These are phyloP conservation scores for Apiospora sp. DNA, from an alignment of 2,329 filamentous ascomycete species.

Conservation along the genomic window DNA sequence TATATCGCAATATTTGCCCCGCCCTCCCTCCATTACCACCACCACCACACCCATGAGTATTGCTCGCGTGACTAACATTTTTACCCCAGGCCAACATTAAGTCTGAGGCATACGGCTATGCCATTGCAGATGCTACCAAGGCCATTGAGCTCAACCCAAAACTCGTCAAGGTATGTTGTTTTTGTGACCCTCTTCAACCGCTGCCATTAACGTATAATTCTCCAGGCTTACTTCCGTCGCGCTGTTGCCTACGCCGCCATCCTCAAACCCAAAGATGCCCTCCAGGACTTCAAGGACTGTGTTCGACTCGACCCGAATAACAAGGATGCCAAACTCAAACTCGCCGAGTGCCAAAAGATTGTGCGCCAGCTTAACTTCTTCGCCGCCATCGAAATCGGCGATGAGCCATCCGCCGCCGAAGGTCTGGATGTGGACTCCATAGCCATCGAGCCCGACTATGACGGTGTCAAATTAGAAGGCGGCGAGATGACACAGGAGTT, in stretches of 20 bases:
- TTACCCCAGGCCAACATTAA: slow-evolving; percentile 83
- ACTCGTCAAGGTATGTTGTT: slow-evolving; percentile 78
- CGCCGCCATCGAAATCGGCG: slow-evolving; percentile 91
- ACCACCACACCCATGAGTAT: slow-evolving; percentile 30
- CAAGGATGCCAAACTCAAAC: slow-evolving; percentile 88
- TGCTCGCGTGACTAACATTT: slow-evolving; percentile 57
- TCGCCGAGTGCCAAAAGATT: slow-evolving; percentile 93
- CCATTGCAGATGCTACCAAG: slow-evolving; percentile 87
- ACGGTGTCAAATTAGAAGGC: slow-evolving; percentile 76
- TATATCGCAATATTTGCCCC: slow-evolving; percentile 20
- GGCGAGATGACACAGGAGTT: slow-evolving; percentile 94
- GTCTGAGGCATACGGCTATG: slow-evolving; percentile 92
- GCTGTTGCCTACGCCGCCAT: slow-evolving; percentile 93
- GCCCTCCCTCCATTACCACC: slow-evolving; percentile 28
- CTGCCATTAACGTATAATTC: slow-evolving; percentile 27
- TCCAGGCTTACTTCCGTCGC: slow-evolving; percentile 90
- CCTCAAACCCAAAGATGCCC: slow-evolving; percentile 84
- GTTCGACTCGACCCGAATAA: slow-evolving; percentile 87
- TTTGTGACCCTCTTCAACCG: neutral
- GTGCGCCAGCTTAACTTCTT: slow-evolving; percentile 93
- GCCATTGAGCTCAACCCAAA: slow-evolving; percentile 88
- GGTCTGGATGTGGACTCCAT: slow-evolving; percentile 90
- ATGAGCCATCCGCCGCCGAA: slow-evolving; percentile 90
- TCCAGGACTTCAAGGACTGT: slow-evolving; percentile 91
- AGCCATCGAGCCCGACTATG: slow-evolving; percentile 81